Base-by-base conservation (phyloP, 805 yeast species). In the Cyberlindnera subsufficiens region DNA sequence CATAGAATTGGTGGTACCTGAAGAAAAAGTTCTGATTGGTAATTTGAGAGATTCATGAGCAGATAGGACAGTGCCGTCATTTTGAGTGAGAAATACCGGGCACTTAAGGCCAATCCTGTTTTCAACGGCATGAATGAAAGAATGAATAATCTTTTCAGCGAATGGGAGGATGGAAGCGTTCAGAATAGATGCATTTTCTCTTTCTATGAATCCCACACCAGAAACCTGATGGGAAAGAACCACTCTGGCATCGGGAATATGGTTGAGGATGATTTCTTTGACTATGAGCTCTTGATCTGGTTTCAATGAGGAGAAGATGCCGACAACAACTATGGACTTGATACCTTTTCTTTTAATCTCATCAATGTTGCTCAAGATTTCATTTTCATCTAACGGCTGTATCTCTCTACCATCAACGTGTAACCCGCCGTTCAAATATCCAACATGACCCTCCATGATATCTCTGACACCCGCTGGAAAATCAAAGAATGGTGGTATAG, bases 1-100 rank as follows among this genome's bases (percentile, higher is more conserved):
- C 69, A 70, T 69, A 10, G 73, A 68, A 46, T 70, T 69, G 13
- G 75, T 72, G 3, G 76, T 71, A 35, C 77, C 77, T 10, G 76
- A 71, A 4, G 73, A 66, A 50, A 71, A 72, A 1, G 77, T 71
- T 34, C 67, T 55, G 30, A 72, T 71, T n/a, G 77, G 77, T 5
- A 63, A 52, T 25, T 55, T 51, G 35, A 62, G 44, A 0, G 73
- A 74, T 29, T 69, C 74, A 7, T 53, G 43, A 6, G 67, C 64
- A 3, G 72, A 56, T 4, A 71, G 50, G 14, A 71, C 66, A 1
- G 77, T 72, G 6, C 77, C 78, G 46, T 73, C 76, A 50, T 73
- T 73, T 52, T 72, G 77, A 9, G 75, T 69, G 33, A 67, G 44
- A 7, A 69, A 55, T 2, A 72, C 59, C 4, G 72, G 69, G 51